Percentiles rank a stretch among this genome's conserved stretches.
These are phyloP conservation scores for Solanum etuberosum DNA, from an alignment of 257 asterid species.

Conservation along the genomic window DNA sequence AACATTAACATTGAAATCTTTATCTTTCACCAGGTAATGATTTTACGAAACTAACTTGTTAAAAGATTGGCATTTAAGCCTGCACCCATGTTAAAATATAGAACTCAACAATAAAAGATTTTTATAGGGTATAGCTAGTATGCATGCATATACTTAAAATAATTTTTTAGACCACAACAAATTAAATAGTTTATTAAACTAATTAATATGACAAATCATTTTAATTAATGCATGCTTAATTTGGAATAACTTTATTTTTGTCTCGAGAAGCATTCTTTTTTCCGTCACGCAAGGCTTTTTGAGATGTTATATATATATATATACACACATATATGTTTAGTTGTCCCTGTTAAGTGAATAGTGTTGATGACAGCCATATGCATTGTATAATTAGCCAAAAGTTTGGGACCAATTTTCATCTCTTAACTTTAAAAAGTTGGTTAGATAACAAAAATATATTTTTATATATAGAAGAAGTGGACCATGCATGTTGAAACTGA, in stretches of 20 bases:
- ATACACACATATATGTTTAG: neutral
- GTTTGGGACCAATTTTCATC: neutral
- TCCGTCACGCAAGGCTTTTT: conserved; percentile 1
- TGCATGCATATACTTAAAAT: neutral
- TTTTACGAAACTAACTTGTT: neutral
- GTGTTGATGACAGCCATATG: conserved; percentile 12
- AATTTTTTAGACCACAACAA: neutral
- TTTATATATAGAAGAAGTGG: conserved; percentile 9
- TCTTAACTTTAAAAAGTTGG: neutral
- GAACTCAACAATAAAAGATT: neutral
- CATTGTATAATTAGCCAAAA: conserved; percentile 4
- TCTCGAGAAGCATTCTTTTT: neutral
- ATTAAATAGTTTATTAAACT: neutral
- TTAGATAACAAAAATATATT: neutral
- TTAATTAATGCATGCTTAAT: neutral
- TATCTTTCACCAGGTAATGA: neutral
- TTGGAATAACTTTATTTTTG: neutral
- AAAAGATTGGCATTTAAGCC: neutral
- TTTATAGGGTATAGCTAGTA: neutral
- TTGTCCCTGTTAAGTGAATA: conserved; percentile 10
- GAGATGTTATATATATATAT: neutral
- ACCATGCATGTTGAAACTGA: conserved; percentile 6
- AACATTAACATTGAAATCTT: neutral
- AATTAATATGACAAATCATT: neutral
- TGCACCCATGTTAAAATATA: neutral